Evolutionary conservation across 2,329 filamentous ascomycete genomes (phyloP).

Genomic region (Talaromyces verruculosus): DNA sequence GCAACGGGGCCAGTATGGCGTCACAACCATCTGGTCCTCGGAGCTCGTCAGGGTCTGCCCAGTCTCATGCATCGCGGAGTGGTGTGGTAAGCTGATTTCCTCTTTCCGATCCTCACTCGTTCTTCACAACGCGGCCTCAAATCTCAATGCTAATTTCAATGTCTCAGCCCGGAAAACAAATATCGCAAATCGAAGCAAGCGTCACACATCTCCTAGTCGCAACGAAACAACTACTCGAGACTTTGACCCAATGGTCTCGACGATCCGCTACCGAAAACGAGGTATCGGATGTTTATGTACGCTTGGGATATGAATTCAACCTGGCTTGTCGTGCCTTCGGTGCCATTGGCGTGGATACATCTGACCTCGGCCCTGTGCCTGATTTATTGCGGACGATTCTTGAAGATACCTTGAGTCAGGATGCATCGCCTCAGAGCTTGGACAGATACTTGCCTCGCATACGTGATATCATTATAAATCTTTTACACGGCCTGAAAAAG

Average conservation of each 20-base stretch:
- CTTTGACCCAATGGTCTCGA: conserved; percentile 95
- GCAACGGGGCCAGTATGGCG: conserved; percentile 47
- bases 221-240: conserved; percentile 96
- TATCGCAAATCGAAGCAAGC: conserved; percentile 98
- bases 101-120: neutral
- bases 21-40: conserved; percentile 62
- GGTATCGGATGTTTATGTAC: conserved; percentile 97
- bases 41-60: conserved; percentile 64
- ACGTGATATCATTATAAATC: conserved; percentile 96
- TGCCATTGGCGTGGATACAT: conserved; percentile 93
- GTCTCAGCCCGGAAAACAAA: conserved; percentile 64
- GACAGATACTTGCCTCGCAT: conserved; percentile 93
- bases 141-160: conserved; percentile 15
- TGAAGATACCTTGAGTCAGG: conserved; percentile 93
- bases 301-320: conserved; percentile 97
- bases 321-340: conserved; percentile 96
- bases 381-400: conserved; percentile 86
- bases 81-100: conserved; percentile 56
- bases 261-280: conserved; percentile 87
- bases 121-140: neutral
- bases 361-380: conserved; percentile 90
- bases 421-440: conserved; percentile 88
- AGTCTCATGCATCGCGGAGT: conserved; percentile 58
- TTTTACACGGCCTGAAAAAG: conserved; percentile 91
- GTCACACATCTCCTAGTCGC: conserved; percentile 96